Percentiles rank a stretch among this genome's conserved stretches.
These are phyloP conservation scores for Ganoderma leucocontextum DNA, from an alignment of 1,284 basidiomycete species.

Conservation along the genomic window DNA sequence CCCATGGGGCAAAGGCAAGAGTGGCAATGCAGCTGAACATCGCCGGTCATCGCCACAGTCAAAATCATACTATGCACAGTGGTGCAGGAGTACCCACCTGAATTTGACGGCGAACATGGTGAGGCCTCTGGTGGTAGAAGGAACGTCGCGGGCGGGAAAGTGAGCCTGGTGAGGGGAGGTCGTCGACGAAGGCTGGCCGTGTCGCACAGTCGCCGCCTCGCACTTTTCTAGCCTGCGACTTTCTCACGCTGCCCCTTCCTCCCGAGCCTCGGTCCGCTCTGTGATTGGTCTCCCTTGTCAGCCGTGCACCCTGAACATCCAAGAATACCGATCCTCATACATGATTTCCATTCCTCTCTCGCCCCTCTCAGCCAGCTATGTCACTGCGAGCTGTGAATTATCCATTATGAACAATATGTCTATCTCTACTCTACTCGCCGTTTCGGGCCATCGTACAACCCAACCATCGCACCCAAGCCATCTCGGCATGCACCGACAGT, in stretches of 20 bases:
- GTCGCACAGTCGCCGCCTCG: neutral
- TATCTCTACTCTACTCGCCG: constrained; percentile 1
- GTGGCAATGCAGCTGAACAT: constrained; percentile 47
- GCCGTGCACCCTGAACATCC: neutral
- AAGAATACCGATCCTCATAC: constrained; percentile 4
- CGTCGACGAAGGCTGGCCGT: constrained; percentile 16
- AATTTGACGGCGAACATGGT: constrained; percentile 48
- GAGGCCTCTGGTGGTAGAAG: constrained; percentile 28
- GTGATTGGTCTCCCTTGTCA: constrained; percentile 5
- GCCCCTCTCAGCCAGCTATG: neutral
- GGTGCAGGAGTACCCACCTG: constrained; percentile 37
- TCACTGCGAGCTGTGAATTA: neutral
- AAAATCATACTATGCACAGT: constrained; percentile 5
- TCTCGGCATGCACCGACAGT: neutral
- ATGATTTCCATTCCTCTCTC: neutral
- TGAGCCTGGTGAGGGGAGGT: constrained; percentile 16
- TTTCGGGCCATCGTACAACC: neutral
- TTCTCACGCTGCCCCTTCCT: constrained; percentile 30
- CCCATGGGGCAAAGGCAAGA: constrained; percentile 52
- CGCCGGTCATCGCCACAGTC: constrained; percentile 32
- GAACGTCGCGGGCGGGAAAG: constrained; percentile 17
- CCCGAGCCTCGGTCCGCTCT: neutral
- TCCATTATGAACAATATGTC: constrained; percentile 13
- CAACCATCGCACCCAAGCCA: constrained; percentile 7
- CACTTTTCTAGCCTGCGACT: constrained; percentile 17